Evolutionary conservation across 2,329 filamentous ascomycete genomes (phyloP).

Genomic region (Neofusicoccum umdonicola): DNA sequence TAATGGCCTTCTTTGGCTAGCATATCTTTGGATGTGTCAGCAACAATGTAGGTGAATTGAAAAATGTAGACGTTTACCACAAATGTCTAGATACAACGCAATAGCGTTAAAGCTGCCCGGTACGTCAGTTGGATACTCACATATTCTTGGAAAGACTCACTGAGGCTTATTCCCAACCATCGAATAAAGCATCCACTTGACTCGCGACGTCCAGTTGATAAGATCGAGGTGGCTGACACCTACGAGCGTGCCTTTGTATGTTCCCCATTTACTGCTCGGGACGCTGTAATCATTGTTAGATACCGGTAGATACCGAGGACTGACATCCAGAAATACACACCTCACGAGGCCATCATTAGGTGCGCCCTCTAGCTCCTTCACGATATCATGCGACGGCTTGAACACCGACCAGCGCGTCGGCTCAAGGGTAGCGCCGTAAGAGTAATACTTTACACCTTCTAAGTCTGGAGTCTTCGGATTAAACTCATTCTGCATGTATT

Average conservation of each 20-base stretch:
- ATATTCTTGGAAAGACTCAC: conserved; percentile 32
- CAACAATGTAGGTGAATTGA: not conserved
- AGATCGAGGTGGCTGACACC: conserved; percentile 63
- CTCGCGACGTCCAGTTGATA: conserved; percentile 65
- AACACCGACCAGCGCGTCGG: conserved; percentile 59
- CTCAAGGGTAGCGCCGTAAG: conserved; percentile 60
- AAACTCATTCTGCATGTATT: conserved; percentile 58
- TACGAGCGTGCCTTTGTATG: conserved; percentile 62
- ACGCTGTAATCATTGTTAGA: conserved; percentile 40
- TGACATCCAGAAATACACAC: conserved; percentile 20
- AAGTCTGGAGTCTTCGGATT: conserved; percentile 59
- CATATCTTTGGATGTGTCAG: conserved; percentile 32
- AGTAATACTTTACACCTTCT: conserved; percentile 57
- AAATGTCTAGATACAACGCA: conserved; percentile 64
- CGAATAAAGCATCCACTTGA: conserved; percentile 58
- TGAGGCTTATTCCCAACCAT: conserved; percentile 56
- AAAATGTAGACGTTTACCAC: conserved; percentile 44
- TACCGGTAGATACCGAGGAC: not conserved
- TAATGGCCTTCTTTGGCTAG: conserved; percentile 39
- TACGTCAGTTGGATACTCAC: conserved; percentile 17
- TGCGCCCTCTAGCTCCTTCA: conserved; percentile 54
- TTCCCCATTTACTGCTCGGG: conserved; percentile 59
- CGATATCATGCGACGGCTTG: conserved; percentile 54
- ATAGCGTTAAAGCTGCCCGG: conserved; percentile 62
- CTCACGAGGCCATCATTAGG: conserved; percentile 65